phyloP scores from a whole-genome alignment of 129 eudicot genomes.

The Tanacetum coccineum region DNA sequence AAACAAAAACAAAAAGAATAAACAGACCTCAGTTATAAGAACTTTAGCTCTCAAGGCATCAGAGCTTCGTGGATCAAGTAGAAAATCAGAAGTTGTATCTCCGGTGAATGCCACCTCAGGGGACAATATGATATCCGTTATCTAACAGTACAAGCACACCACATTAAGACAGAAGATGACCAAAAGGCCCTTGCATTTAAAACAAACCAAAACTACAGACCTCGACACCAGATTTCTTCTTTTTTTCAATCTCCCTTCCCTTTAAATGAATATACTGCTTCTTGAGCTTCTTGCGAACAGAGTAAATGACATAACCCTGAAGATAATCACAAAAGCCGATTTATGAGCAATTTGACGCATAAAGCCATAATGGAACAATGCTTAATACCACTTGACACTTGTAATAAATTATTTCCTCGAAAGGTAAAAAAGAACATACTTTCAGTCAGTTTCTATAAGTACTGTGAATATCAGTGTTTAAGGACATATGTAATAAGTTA shows the following conservation, averaged over 20 bases:
- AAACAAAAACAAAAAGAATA: background rate
- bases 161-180: slow-evolving; percentile 1
- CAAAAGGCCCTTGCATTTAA: slow-evolving; percentile 13
- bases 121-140: slow-evolving; percentile 76
- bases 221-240: slow-evolving; percentile 95
- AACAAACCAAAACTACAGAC: slow-evolving; percentile 34
- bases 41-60: slow-evolving; percentile 94
- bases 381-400: background rate
- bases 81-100: slow-evolving; percentile 86
- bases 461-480: background rate
- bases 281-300: slow-evolving; percentile 86
- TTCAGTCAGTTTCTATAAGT: too few species aligned
- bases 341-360: slow-evolving; percentile 2
- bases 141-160: slow-evolving; percentile 36
- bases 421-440: background rate
- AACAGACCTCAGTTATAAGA: slow-evolving; percentile 81
- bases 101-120: slow-evolving; percentile 99
- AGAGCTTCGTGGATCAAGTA: slow-evolving; percentile 83
- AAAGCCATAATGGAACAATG: background rate
- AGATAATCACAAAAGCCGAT: slow-evolving; percentile 1
- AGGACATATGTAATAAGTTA: background rate
- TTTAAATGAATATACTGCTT: slow-evolving; percentile 82
- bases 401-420: background rate
- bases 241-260: slow-evolving; percentile 88
- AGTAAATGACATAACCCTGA: slow-evolving; percentile 91